A percentile compares a stretch with the other conserved stretches of the same genome.
These are phyloP conservation scores for Fusarium sororula DNA, from an alignment of 2,329 filamentous ascomycete genomes.

Conservation along the genomic window DNA sequence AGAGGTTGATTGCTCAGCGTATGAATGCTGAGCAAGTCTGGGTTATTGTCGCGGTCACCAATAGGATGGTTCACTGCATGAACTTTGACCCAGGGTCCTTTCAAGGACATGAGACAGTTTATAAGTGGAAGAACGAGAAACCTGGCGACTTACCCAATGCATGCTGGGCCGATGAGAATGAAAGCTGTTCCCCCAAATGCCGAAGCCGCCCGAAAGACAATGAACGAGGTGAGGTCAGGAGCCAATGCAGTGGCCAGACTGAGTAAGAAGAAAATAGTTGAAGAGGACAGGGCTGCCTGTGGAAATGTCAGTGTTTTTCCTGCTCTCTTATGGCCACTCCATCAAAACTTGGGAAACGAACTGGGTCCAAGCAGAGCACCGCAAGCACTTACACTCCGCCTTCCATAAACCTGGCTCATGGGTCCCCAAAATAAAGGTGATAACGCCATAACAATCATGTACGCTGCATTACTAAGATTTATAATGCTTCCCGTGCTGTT, in stretches of 20 bases:
- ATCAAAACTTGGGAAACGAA: background rate
- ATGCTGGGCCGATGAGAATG: constrained; percentile 74
- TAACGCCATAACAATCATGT: constrained; percentile 77
- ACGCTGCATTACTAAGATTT: constrained; percentile 79
- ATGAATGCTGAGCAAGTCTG: background rate
- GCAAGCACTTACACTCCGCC: constrained; percentile 59
- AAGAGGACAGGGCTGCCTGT: constrained; percentile 60
- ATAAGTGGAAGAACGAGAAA: background rate
- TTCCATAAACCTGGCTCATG: constrained; percentile 71
- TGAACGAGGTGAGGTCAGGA: constrained; percentile 75
- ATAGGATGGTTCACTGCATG: background rate
- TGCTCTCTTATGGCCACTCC: background rate
- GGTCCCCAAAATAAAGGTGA: constrained; percentile 78
- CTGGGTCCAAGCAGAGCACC: background rate
- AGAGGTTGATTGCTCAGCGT: background rate
- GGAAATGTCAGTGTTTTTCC: background rate
- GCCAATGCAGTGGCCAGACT: constrained; percentile 78
- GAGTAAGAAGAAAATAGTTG: constrained; percentile 71
- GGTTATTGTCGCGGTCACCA: background rate
- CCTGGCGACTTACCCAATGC: constrained; percentile 64
- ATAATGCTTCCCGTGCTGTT: constrained; percentile 73
- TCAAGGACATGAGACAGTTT: background rate
- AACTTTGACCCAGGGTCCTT: background rate
- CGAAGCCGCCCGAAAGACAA: constrained; percentile 77
- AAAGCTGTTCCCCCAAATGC: constrained; percentile 81